phyloP scores from a whole-genome alignment of 2,329 filamentous ascomycete species.

The Fusarium dimerum region DNA sequence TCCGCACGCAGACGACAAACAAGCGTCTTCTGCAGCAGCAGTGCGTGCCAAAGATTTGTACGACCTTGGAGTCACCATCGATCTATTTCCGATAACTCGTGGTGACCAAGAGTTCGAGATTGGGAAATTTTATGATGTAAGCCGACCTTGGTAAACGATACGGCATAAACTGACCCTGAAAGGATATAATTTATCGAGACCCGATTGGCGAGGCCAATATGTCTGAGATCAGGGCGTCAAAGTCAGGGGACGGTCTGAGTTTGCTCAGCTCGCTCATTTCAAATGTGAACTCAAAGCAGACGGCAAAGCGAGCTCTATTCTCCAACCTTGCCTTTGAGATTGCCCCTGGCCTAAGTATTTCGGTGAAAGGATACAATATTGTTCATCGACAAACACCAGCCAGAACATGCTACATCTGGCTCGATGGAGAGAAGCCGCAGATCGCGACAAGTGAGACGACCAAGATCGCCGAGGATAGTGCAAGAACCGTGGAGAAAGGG shows the following conservation, averaged over 20 bases:
- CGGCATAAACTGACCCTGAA: constrained; percentile 1
- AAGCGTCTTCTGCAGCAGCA: constrained; percentile 72
- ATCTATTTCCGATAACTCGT: constrained; percentile 86
- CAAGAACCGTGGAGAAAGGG: constrained; percentile 72
- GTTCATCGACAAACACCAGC: constrained; percentile 81
- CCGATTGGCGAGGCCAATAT: constrained; percentile 66
- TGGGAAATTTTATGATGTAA: constrained; percentile 86
- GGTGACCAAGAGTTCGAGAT: constrained; percentile 73
- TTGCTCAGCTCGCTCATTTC: constrained; percentile 79
- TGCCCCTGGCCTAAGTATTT: constrained; percentile 80
- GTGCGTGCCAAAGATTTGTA: constrained; percentile 93
- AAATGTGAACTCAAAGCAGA: constrained; percentile 88
- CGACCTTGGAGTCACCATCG: constrained; percentile 87
- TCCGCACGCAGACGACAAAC: constrained; percentile 74
- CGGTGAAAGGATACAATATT: constrained; percentile 90
- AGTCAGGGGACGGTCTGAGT: constrained; percentile 73
- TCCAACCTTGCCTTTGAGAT: constrained; percentile 86
- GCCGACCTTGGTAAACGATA: constrained; percentile 15
- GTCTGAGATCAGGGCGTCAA: constrained; percentile 59
- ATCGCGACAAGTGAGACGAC: constrained; percentile 75
- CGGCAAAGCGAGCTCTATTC: constrained; percentile 82
- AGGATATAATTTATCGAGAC: constrained; percentile 90
- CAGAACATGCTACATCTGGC: constrained; percentile 83
- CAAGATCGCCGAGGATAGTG: constrained; percentile 75
- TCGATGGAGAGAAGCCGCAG: constrained; percentile 82